These are phyloP conservation scores for Fusarium sp. DNA, from an alignment of 2,329 filamentous ascomycete genomes.

Conservation along the genomic window DNA sequence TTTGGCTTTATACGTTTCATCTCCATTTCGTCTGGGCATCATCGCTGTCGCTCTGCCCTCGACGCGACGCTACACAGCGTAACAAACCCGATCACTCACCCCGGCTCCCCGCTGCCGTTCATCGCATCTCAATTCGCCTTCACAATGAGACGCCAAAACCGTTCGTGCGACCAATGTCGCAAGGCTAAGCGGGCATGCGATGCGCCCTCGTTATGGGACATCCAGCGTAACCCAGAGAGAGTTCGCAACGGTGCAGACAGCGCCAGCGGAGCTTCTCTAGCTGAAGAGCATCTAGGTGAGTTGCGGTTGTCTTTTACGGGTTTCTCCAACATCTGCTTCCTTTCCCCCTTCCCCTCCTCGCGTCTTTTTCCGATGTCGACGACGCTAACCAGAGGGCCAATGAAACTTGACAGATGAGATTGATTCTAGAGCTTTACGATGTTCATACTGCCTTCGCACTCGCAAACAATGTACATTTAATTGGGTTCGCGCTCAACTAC, in stretches of 20 bases:
- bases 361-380: conserved; percentile 32
- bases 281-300: conserved; percentile 46
- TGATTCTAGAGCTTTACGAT: conserved; percentile 45
- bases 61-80: conserved; percentile 23
- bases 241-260: conserved; percentile 38
- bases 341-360: conserved; percentile 18
- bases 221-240: conserved; percentile 45
- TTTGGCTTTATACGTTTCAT: background rate
- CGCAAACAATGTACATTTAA: conserved; percentile 46
- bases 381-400: conserved; percentile 40
- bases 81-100: conserved; percentile 13
- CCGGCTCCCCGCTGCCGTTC: background rate
- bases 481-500: conserved; percentile 45
- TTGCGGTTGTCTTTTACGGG: conserved; percentile 1
- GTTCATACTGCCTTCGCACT: conserved; percentile 46
- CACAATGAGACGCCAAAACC: conserved; percentile 46
- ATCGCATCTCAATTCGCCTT: conserved; percentile 10
- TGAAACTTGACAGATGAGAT: conserved; percentile 44
- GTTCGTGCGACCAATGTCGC: conserved; percentile 46
- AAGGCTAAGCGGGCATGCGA: conserved; percentile 47
- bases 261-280: conserved; percentile 38
- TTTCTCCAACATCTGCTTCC: background rate
- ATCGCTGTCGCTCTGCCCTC: conserved; percentile 17
- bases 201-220: conserved; percentile 46
- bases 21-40: background rate